Conservation (phyloP, 2,329 filamentous ascomycete species). For the Graphiopsis chlorocephala region DNA sequence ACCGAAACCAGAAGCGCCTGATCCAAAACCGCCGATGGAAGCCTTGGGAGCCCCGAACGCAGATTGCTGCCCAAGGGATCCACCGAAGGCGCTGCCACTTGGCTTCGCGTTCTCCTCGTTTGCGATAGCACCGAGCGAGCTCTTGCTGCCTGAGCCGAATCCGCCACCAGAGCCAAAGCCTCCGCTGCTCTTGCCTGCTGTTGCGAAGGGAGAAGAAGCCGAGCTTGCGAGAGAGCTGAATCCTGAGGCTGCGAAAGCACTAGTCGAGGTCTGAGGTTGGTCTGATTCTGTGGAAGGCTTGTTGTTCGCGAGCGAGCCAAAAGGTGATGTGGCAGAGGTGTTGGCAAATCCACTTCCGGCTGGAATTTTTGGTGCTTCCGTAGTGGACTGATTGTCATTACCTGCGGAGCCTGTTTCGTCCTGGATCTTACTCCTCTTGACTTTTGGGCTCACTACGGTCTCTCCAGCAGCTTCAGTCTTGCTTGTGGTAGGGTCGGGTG, state of each 20-base stretch:
- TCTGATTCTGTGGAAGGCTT: constrained; percentile 29
- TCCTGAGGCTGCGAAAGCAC: constrained; percentile 52
- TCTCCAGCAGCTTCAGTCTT: constrained; percentile 24
- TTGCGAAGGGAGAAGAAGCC: constrained; percentile 37
- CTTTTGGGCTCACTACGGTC: constrained; percentile 42
- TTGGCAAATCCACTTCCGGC: constrained; percentile 45
- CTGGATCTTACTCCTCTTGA: constrained; percentile 43
- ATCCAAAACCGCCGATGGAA: constrained; percentile 32
- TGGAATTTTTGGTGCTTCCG: constrained; percentile 30
- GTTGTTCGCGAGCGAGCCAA: constrained; percentile 42
- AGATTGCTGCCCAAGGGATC: constrained; percentile 35
- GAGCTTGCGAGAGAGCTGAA: constrained; percentile 45
- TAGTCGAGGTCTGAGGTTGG: constrained; percentile 39
- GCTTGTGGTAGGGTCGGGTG: neutral
- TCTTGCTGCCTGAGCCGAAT: constrained; percentile 32
- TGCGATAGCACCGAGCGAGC: constrained; percentile 35
- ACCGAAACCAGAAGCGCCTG: constrained; percentile 33
- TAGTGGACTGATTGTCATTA: constrained; percentile 21
- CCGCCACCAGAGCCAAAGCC: constrained; percentile 24
- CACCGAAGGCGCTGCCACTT: constrained; percentile 32
- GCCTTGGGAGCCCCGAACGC: constrained; percentile 27
- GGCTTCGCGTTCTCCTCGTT: constrained; percentile 26
- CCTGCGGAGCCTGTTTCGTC: constrained; percentile 25
- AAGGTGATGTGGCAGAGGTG: constrained; percentile 47
- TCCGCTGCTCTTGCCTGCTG: constrained; percentile 31